These are phyloP conservation scores for Fusarium sp. DNA, from an alignment of 2,329 filamentous ascomycete species.

Conservation along the genomic window DNA sequence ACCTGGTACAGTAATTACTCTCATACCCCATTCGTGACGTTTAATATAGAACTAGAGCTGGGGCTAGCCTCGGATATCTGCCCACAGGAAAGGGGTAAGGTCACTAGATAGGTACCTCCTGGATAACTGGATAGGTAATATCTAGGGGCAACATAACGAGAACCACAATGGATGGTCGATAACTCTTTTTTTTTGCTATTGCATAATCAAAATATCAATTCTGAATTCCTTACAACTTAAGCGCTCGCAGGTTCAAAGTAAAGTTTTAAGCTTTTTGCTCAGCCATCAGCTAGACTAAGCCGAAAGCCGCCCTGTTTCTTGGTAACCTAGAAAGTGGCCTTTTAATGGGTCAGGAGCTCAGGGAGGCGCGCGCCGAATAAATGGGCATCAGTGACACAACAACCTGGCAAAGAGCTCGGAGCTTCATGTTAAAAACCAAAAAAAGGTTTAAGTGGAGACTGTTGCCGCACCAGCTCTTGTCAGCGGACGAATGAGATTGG, in stretches of 20 bases:
- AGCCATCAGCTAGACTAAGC: slow-evolving; percentile 15
- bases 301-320: slow-evolving; percentile 12
- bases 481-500: not conserved
- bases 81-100: slow-evolving; percentile 1
- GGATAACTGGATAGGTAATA: slow-evolving; percentile 1
- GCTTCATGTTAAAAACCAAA: slow-evolving; percentile 4
- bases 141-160: not conserved
- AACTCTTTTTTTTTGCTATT: not conserved
- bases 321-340: not conserved
- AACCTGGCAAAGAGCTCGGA: slow-evolving; percentile 10
- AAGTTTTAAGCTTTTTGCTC: slow-evolving; percentile 35
- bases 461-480: slow-evolving; percentile 10
- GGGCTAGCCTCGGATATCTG: not conserved
- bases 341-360: slow-evolving; percentile 9
- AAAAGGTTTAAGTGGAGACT: slow-evolving; percentile 17
- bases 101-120: too few species aligned
- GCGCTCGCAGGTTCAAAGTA: slow-evolving; percentile 21
- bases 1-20: not conserved
- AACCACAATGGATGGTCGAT: not conserved
- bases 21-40: not conserved
- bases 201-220: not conserved
- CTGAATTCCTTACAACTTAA: not conserved
- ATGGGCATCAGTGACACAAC: slow-evolving; percentile 31
- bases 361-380: slow-evolving; percentile 24
- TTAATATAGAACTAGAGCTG: slow-evolving; percentile 1